These are phyloP conservation scores for Apiospora rasikravindrae DNA, from an alignment of 2,329 filamentous ascomycete genomes.

Conservation along the genomic window DNA sequence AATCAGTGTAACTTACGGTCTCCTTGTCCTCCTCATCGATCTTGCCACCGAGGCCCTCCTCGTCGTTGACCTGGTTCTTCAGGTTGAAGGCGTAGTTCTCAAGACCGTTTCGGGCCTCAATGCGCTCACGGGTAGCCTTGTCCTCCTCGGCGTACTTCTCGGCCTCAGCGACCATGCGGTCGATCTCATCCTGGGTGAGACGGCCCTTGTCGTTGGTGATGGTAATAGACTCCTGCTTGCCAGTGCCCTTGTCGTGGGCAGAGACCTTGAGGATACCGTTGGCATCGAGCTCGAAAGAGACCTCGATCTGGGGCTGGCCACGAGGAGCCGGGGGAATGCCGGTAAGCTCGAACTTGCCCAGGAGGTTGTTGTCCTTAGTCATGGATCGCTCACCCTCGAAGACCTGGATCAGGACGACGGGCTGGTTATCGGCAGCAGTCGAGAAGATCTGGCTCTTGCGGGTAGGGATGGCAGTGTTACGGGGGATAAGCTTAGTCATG, in stretches of 20 bases:
- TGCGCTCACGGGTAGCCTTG: conserved; percentile 96
- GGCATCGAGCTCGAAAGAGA: conserved; percentile 96
- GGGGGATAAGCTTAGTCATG: conserved; percentile 95
- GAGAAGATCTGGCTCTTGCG: conserved; percentile 99
- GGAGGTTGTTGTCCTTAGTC: conserved; percentile 96
- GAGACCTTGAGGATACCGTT: conserved; percentile 98
- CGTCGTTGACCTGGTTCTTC: conserved; percentile 98
- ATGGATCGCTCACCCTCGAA: conserved; percentile 92
- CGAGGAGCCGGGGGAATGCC: conserved; percentile 94
- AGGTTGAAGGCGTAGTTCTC: conserved; percentile 99
- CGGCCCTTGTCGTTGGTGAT: conserved; percentile 99
- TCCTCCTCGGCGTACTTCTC: conserved; percentile 99
- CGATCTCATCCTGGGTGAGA: conserved; percentile 94
- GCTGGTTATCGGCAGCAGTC: conserved; percentile 95
- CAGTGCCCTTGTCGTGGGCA: conserved; percentile 96
- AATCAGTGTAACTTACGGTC: conserved; percentile 62
- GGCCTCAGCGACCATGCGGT: conserved; percentile 98
- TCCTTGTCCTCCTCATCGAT: conserved; percentile 99
- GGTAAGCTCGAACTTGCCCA: conserved; percentile 98
- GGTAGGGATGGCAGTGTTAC: conserved; percentile 93
- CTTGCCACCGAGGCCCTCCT: conserved; percentile 96
- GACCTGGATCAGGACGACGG: conserved; percentile 92
- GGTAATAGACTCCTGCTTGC: conserved; percentile 96
- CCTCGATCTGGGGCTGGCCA: conserved; percentile 97
- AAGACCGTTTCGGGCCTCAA: conserved; percentile 93